phyloP scores from a whole-genome alignment of 2,329 filamentous ascomycete genomes.

The Fusarium ambrosium region DNA sequence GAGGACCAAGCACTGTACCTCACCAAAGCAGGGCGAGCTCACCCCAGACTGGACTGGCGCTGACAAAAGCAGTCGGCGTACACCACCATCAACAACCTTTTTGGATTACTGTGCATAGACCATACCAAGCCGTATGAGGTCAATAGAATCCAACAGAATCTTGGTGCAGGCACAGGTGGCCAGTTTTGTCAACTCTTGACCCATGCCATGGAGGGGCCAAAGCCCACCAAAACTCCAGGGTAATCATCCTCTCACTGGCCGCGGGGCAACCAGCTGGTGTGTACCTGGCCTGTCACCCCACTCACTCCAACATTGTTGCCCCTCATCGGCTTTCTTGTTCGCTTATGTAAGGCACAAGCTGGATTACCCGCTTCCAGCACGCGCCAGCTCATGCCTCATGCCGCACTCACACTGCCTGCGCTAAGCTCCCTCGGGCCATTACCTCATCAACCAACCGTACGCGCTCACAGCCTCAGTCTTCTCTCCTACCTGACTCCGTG shows the following conservation, averaged over 20 bases:
- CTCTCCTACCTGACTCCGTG: constrained; percentile 27
- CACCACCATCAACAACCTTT: constrained; percentile 17
- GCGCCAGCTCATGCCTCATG: constrained; percentile 37
- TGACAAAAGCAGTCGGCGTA: constrained; percentile 1
- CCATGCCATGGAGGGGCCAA: constrained; percentile 23
- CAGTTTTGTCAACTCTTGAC: constrained; percentile 7
- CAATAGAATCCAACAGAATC: constrained; percentile 32
- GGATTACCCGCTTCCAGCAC: neutral
- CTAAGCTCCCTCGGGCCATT: constrained; percentile 41
- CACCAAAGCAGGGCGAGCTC: neutral
- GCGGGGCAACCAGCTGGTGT: constrained; percentile 16
- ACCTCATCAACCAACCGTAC: constrained; percentile 47
- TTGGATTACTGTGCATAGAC: neutral
- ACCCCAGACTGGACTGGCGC: neutral
- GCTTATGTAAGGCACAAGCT: constrained; percentile 37
- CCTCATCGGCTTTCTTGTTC: constrained; percentile 3
- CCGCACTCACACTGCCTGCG: constrained; percentile 5
- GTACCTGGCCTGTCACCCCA: constrained; percentile 7
- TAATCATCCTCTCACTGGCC: constrained; percentile 12
- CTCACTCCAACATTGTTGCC: constrained; percentile 4
- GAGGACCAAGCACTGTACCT: neutral
- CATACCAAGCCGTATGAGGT: neutral
- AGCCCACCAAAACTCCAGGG: constrained; percentile 14
- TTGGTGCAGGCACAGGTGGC: constrained; percentile 9
- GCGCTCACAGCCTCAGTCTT: constrained; percentile 31